Evolutionary conservation across 257 asterid genomes (phyloP).

Genomic region (Fraxinus americana): DNA sequence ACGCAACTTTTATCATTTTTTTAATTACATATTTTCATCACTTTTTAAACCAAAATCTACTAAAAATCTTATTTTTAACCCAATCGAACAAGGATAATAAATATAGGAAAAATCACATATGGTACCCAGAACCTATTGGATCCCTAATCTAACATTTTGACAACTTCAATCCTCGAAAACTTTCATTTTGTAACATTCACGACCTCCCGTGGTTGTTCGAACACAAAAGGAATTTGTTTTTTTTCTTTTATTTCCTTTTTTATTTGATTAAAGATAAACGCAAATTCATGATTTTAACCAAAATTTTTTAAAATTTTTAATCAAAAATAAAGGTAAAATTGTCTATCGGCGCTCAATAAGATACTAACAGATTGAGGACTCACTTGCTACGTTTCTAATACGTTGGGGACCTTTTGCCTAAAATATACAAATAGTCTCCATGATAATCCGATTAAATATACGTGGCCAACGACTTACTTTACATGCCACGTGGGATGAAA

Average conservation of each 20-base stretch:
- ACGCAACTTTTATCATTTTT: too few relatives aligned
- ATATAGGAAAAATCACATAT: neutral
- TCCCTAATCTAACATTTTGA: neutral
- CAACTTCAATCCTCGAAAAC: neutral
- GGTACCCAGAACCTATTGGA: neutral
- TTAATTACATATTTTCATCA: too few relatives aligned
- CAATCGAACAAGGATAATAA: too few relatives aligned
- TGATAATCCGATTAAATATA: neutral
- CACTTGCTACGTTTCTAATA: neutral
- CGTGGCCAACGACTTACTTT: slow-evolving; percentile 1
- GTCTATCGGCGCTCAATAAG: neutral
- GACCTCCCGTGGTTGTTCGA: neutral
- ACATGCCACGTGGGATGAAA: slow-evolving; percentile 24
- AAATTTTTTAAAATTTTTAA: too few relatives aligned
- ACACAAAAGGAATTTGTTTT: neutral
- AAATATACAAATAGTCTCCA: neutral
- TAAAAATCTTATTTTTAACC: too few relatives aligned
- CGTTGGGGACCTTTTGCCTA: neutral
- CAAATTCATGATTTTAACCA: too few relatives aligned
- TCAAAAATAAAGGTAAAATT: too few relatives aligned
- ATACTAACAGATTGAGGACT: neutral
- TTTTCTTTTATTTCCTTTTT: neutral
- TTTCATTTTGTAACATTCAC: neutral
- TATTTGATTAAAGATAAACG: neutral
- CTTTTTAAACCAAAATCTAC: too few relatives aligned